phyloP scores from a whole-genome alignment of 495 filamentous ascomycete species.

The Corynascus novoguineensis region DNA sequence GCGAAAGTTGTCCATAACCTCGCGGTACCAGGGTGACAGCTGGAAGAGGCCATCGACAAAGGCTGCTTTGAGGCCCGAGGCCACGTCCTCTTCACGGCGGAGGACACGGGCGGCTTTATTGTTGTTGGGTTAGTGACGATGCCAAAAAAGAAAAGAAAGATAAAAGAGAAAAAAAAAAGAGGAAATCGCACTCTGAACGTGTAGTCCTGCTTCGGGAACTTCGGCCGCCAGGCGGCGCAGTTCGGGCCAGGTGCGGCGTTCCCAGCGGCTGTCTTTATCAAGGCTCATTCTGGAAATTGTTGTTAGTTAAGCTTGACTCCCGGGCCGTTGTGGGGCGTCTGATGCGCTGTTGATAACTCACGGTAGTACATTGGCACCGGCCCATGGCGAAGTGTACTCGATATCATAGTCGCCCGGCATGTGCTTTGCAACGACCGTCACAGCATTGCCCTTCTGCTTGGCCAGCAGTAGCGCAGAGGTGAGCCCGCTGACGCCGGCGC shows the following conservation, averaged over 20 bases:
- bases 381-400: slow-evolving; percentile 94
- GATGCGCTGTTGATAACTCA: slow-evolving; percentile 32
- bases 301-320: too few species aligned
- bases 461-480: slow-evolving; percentile 86
- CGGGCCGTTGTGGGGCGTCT: too few species aligned
- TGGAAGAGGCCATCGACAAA: slow-evolving; percentile 56
- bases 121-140: not conserved
- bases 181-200: slow-evolving; percentile 66
- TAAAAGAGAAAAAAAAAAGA: too few species aligned
- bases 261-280: slow-evolving; percentile 48
- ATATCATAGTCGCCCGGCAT: slow-evolving; percentile 99
- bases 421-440: slow-evolving; percentile 88
- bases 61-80: slow-evolving; percentile 15
- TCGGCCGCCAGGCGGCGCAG: slow-evolving; percentile 60
- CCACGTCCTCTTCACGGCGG: slow-evolving; percentile 37
- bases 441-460: slow-evolving; percentile 54
- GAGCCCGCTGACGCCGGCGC: slow-evolving; percentile 85
- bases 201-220: slow-evolving; percentile 81
- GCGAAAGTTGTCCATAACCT: slow-evolving; percentile 66
- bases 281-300: slow-evolving; percentile 22
- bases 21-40: slow-evolving; percentile 75
- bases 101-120: slow-evolving; percentile 40
- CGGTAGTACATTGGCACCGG: slow-evolving; percentile 90
- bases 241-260: slow-evolving; percentile 62
- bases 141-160: too few species aligned